Evolutionary conservation across 176 grass and related monocot genomes (phyloP), one percentile per base, ranked within the genome.

Genomic region (Oryza meyeriana): DNA sequence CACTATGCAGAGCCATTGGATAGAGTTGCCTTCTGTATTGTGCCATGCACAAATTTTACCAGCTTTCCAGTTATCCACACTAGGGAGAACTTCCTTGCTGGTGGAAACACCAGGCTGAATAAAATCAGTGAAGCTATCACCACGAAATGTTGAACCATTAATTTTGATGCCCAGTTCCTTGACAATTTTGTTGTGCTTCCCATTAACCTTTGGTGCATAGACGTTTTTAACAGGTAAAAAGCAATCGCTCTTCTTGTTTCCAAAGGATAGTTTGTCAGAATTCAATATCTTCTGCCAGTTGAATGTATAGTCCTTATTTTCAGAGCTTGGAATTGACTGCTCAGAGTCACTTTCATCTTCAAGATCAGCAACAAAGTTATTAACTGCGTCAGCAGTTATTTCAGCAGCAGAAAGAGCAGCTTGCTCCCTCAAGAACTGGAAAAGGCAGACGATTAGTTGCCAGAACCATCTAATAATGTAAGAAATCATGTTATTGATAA

Each of bases 1-100:
- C 66, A 88, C 81, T 66, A 99, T 82, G 73, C 91, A 95, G 81
- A 99, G 84, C 93, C 96, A 99, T 78, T 95, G 89, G 62, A 99
- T 64, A 69, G 90, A 88, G 72, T 71, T 87, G 55, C 93, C 93
- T 84, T 99, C 93, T 1, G 78, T 50, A 75, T 81, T 93, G 66
- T 99, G 96, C 96, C 96, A 99, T 75, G 52, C 66, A 64, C 87
- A 84, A 55, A 99, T 93, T 91, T 95, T 99, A 72, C 85, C 73
- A 66, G 87, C 90, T 86, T 99, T 99, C 93, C 96, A 99, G 64
- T 79, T 85, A 87, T 99, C 96, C 80, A 99, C 85, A 85, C 87
- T 82, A 81, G 84, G 84, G 52, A 89, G 81, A 72, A 88, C 76
- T 74, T 97, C 94, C 33, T 88, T 97, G 50, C 48, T 88, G 12